These are phyloP conservation scores for Fusarium bulbicola DNA, from an alignment of 2,329 filamentous ascomycete species.

Conservation along the genomic window DNA sequence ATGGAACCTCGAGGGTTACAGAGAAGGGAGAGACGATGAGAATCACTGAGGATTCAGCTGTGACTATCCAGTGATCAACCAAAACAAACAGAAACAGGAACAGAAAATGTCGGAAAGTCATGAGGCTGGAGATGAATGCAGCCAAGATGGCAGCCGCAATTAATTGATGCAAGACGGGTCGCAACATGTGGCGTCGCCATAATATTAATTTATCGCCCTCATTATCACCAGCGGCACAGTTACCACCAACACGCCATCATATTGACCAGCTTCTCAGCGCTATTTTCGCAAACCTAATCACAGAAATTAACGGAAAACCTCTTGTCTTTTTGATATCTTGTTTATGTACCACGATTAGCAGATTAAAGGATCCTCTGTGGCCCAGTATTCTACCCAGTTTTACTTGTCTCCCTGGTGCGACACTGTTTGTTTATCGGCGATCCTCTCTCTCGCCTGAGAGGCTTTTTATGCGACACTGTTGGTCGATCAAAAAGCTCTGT, in stretches of 20 bases:
- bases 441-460: not conserved
- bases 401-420: conserved; percentile 15
- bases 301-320: not conserved
- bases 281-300: not conserved
- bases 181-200: not conserved
- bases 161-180: not conserved
- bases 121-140: conserved; percentile 4
- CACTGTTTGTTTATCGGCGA: conserved; percentile 19
- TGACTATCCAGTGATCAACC: not conserved
- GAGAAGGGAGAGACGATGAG: not conserved
- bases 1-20: not conserved
- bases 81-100: not conserved
- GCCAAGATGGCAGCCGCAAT: not conserved
- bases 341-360: conserved; percentile 2
- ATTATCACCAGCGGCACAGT: conserved; percentile 24
- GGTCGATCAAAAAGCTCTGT: conserved; percentile 17
- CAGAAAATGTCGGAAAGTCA: not conserved
- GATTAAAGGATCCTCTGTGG: conserved; percentile 29
- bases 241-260: not conserved
- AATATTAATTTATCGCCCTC: not conserved
- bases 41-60: not conserved
- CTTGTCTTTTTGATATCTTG: not conserved
- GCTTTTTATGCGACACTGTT: conserved; percentile 7
- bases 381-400: conserved; percentile 28
- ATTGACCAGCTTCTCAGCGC: not conserved